A percentile compares a stretch with the other conserved stretches of the same genome.
Conservation (phyloP, 2,329 filamentous ascomycete genomes). For the Davidsoniella virescens region DNA sequence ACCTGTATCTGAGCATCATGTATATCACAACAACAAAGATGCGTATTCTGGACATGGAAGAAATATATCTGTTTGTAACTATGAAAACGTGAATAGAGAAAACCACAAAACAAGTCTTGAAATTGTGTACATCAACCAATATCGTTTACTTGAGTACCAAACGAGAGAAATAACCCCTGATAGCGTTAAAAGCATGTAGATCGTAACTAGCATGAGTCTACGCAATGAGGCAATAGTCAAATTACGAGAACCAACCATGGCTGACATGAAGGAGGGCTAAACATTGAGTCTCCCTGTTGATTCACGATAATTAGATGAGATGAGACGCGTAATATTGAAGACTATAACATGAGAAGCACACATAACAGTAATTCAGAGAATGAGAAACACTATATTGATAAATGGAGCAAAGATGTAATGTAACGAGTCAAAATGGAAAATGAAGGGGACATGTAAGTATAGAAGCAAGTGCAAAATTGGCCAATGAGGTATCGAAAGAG, state of each 20-base stretch:
- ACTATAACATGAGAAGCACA: too few species aligned
- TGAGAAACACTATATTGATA: not conserved
- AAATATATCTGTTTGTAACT: not conserved
- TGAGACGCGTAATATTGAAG: too few species aligned
- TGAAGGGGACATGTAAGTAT: not conserved
- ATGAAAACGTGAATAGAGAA: not conserved
- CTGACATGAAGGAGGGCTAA: too few species aligned
- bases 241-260: too few species aligned
- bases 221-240: too few species aligned
- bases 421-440: not conserved
- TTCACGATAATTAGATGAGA: too few species aligned
- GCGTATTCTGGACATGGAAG: not conserved
- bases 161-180: too few species aligned
- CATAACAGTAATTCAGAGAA: not conserved
- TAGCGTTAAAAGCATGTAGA: too few species aligned
- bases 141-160: too few species aligned
- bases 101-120: not conserved
- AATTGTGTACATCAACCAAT: not conserved
- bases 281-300: too few species aligned
- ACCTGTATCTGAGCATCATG: too few species aligned
- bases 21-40: not conserved
- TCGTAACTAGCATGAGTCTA: too few species aligned
- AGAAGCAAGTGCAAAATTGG: not conserved
- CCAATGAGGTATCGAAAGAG: slow-evolving; percentile 2
- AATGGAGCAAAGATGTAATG: not conserved